phyloP scores from a whole-genome alignment of 2,329 filamentous ascomycete species.

The Grosmannia clavigera region DNA sequence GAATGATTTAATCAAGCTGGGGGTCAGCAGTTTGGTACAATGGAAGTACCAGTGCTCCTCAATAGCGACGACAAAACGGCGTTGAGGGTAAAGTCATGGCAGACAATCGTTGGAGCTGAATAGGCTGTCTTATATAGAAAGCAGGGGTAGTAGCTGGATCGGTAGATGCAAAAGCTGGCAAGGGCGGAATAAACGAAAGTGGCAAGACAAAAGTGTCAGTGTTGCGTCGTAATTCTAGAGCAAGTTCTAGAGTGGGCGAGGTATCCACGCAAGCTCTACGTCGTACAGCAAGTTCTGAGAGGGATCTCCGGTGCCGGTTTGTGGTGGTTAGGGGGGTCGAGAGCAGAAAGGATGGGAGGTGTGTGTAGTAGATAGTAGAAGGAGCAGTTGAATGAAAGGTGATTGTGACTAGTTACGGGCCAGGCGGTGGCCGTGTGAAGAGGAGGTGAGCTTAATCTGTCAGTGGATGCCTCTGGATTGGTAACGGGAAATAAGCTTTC shows the following conservation, averaged over 20 bases:
- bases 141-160: not conserved
- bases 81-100: slow-evolving; percentile 4
- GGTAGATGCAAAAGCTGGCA: slow-evolving; percentile 2
- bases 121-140: slow-evolving; percentile 1
- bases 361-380: slow-evolving; percentile 1
- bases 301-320: not conserved
- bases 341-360: slow-evolving; percentile 1
- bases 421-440: not conserved
- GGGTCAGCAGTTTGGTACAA: slow-evolving; percentile 12
- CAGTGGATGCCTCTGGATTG: not conserved
- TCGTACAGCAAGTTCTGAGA: not conserved
- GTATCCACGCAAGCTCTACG: slow-evolving; percentile 6
- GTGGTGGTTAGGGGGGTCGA: not conserved
- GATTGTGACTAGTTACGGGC: not conserved
- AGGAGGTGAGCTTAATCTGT: not conserved
- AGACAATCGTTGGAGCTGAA: not conserved
- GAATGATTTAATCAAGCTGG: not conserved
- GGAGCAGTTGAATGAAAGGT: not conserved
- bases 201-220: slow-evolving; percentile 6
- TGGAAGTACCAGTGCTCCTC: slow-evolving; percentile 20
- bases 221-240: slow-evolving; percentile 4
- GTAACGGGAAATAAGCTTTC: not conserved
- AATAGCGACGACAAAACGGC: slow-evolving; percentile 24
- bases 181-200: slow-evolving; percentile 4
- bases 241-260: not conserved